Evolutionary conservation across 2,329 filamentous ascomycete genomes (phyloP), one percentile per base, ranked within the genome.

Genomic region (Metarhizium guizhouense): DNA sequence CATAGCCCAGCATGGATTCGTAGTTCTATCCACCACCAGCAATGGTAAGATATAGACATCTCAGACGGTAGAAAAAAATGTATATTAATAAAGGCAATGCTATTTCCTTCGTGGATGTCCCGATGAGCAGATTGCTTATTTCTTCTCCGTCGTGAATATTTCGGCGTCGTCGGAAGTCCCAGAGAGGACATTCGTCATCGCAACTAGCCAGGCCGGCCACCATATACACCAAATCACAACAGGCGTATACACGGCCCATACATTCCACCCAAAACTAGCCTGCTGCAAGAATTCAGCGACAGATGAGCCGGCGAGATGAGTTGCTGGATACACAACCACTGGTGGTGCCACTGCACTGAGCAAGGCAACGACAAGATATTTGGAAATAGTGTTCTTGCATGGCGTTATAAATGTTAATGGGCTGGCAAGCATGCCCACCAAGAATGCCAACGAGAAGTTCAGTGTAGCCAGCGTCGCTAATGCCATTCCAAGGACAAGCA

Each of bases 141-240:
- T 45, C 18, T 45, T 42, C 42, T 6, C 42, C n/a, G 7, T 11
- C 8, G 20, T 30, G 25, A 30, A 30, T 5, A 45, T 20, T 36
- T 11, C 40, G 16, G 40, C 2, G 18, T 43, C 65, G 32, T 52
- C 55, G 16, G 62, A 59, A 51, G 60, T 57, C 47, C 58, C 60
- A 5, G 79, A 79, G 54, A 83, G 70, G 48, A 84, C 74, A 29
- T 81, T 73, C 6, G 84, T 69, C 57, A 76, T 74, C 2, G 80
- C 88, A 6, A 85, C 80, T 42, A 94, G 70, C 92, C 92, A 96
- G 7, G 90, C 90, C 0, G 92, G 92, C 87, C 90, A 94, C 92
- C 92, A 96, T 47, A 96, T 85, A 67, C 90, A 88, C 89, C 91
- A 96, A n/a, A 96, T 80, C 11, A 95, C 83, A 18, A 96, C 84